Percentiles rank a stretch among this genome's conserved stretches.
Evolutionary conservation across 371 early-diverging fungal species (phyloP).

Genomic region (Dinochytrium kinnereticum): DNA sequence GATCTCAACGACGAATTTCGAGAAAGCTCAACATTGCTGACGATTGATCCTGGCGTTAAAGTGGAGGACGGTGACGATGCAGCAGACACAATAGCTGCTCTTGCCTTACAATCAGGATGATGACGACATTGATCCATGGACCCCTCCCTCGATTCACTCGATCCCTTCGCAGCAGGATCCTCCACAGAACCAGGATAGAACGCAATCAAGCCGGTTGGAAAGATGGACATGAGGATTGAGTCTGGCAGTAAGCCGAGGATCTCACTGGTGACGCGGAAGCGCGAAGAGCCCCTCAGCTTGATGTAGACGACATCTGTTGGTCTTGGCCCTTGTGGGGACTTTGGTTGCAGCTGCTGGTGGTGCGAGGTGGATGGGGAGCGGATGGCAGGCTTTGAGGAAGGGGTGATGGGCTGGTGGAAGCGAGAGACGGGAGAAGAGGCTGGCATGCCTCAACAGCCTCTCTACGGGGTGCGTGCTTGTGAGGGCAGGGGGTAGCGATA

Average conservation of each 20-base stretch:
- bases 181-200: conserved; percentile 11
- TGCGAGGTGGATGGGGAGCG: not conserved
- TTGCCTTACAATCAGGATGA: not conserved
- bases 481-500: too few relatives aligned
- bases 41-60: not conserved
- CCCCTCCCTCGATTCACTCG: too few relatives aligned
- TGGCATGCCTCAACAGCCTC: too few relatives aligned
- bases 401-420: not conserved
- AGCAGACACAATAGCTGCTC: too few relatives aligned
- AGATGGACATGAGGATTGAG: conserved; percentile 31
- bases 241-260: conserved; percentile 40
- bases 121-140: not conserved
- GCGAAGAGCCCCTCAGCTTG: conserved; percentile 20
- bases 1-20: not conserved
- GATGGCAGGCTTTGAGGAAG: not conserved
- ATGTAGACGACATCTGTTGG: conserved; percentile 35
- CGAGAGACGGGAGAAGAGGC: too few relatives aligned
- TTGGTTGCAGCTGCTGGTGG: not conserved
- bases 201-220: conserved; percentile 34
- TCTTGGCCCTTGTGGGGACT: not conserved
- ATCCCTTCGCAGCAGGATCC: not conserved
- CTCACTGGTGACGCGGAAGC: conserved; percentile 31
- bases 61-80: not conserved
- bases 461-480: too few relatives aligned
- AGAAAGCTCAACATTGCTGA: not conserved